A percentile compares a stretch with the other conserved stretches of the same genome.
Evolutionary conservation across 768 basidiomycete genomes (phyloP).

Genomic region (Amanita phalloides): DNA sequence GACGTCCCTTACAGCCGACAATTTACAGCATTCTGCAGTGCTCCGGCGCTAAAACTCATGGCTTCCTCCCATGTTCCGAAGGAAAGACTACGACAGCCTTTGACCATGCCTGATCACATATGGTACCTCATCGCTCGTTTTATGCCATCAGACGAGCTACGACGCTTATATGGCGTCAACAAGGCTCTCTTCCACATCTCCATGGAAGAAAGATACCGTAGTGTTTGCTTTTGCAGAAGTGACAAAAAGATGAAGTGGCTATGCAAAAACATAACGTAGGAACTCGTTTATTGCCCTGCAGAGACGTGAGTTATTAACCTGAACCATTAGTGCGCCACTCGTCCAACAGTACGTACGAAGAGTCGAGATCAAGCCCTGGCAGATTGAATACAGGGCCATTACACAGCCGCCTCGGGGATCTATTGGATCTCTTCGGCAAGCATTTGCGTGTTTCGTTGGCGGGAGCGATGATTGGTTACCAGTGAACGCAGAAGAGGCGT

Average conservation of each 20-base stretch:
- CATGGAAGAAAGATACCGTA: slow-evolving; percentile 12
- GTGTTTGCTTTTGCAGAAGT: slow-evolving; percentile 11
- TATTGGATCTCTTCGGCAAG: slow-evolving; percentile 16
- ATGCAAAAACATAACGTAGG: slow-evolving; percentile 14
- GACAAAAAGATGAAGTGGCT: slow-evolving; percentile 14
- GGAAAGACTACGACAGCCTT: background rate
- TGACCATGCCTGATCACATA: slow-evolving; percentile 12
- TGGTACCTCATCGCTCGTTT: slow-evolving; percentile 13
- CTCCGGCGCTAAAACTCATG: background rate
- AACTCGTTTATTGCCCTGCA: background rate
- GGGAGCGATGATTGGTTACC: slow-evolving; percentile 12
- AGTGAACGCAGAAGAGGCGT: slow-evolving; percentile 20
- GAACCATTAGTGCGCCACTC: slow-evolving; percentile 14
- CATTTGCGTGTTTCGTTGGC: slow-evolving; percentile 14
- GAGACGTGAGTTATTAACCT: background rate
- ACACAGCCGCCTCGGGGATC: slow-evolving; percentile 17
- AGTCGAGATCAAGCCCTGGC: slow-evolving; percentile 30
- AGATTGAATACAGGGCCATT: slow-evolving; percentile 22
- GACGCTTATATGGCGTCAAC: slow-evolving; percentile 13
- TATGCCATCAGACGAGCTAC: slow-evolving; percentile 10
- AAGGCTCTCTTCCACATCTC: slow-evolving; percentile 12
- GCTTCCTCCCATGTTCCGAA: background rate
- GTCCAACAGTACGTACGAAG: slow-evolving; percentile 21
- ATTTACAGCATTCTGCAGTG: background rate
- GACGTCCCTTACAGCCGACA: background rate